A percentile compares a stretch with the other conserved stretches of the same genome.
Conservation (phyloP, 371 early-diverging fungal species). For the Rhizopus sp. region DNA sequence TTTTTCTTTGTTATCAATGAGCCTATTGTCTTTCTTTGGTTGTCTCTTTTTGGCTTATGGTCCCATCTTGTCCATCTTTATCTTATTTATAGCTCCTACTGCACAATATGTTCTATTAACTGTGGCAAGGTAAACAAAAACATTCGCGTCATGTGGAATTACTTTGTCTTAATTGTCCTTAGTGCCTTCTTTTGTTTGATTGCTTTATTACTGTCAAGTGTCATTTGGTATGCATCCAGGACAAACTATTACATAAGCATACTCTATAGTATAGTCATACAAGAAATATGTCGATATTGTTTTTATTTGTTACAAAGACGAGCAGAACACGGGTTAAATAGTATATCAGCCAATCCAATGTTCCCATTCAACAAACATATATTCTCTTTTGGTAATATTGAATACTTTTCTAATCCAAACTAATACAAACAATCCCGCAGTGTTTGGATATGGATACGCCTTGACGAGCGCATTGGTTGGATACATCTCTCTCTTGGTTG, state of each 20-base stretch:
- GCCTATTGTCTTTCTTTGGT: constrained; percentile 61
- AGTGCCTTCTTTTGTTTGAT: constrained; percentile 81
- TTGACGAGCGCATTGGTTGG: constrained; percentile 68
- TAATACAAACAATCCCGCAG: constrained; percentile 14
- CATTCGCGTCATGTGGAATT: not conserved
- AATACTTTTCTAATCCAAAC: not conserved
- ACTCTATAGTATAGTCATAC: constrained; percentile 60
- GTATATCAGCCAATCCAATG: constrained; percentile 57
- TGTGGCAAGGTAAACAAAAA: constrained; percentile 65
- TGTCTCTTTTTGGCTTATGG: constrained; percentile 75
- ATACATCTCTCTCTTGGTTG: constrained; percentile 64
- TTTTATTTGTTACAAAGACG: constrained; percentile 59
- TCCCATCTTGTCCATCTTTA: constrained; percentile 70
- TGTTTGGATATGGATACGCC: constrained; percentile 72
- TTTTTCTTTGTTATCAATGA: too few relatives aligned
- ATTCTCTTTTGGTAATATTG: constrained; percentile 60
- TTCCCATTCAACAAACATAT: constrained; percentile 59
- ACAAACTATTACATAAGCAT: constrained; percentile 45
- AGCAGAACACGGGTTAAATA: constrained; percentile 61
- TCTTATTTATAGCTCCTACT: constrained; percentile 64
- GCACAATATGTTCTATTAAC: constrained; percentile 71
- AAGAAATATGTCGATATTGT: constrained; percentile 69
- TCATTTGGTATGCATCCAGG: constrained; percentile 66
- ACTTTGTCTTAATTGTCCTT: not conserved
- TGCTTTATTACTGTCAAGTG: constrained; percentile 67